Evolutionary conservation across 108 stramenopile genomes (phyloP), one percentile per base, ranked within the genome.

Genomic region (Epipyxis sp.): DNA sequence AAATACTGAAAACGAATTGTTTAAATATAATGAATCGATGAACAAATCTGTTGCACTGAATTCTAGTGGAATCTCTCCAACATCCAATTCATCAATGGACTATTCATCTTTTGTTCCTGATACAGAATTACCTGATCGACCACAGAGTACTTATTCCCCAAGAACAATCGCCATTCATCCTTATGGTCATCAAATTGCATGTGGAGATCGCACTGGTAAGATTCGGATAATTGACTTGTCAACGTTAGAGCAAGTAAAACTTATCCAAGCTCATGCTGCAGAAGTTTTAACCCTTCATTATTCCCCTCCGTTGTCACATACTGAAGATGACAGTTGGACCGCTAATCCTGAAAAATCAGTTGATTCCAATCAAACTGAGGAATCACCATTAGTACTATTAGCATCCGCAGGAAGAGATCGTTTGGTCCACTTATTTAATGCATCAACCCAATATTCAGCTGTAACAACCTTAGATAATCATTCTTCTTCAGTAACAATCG

Each of bases 401-500:
- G 71, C 71, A 32, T 30, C 71, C 3, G 71, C 46, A 13, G 71
- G 71, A 10, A 13, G 71, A 27, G 71, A 74, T 74, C 71, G 71
- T 32, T 39, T 74, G 6, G 34, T 74, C 43, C 71, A 74, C 25
- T 13, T 74, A 13, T 74, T 74, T 32, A 6, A 50, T 32, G 61
- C 61, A 32, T 32, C 30, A 32, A 32, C 20, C 34, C 30, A 32
- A 32, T 65, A 65, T 65, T 65, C 30, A 32, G 30, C 61, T 65
- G 61, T 65, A 32, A 32, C 41, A 41, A 80, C 81, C 29, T 46
- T 82, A 69, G 79, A 80, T 72, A 27, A 40, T 32, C 81, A 82
- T 69, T 76, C 81, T 1, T 74, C 78, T 32, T 80, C 81, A 32
- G 81, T 82, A 3, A 45, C 44, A 29, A 78, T 79, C 25, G 81